A percentile compares a stretch with the other conserved stretches of the same genome.
Conservation (phyloP, 2,329 filamentous ascomycete species). For the Plenodomus tracheiphilus region DNA sequence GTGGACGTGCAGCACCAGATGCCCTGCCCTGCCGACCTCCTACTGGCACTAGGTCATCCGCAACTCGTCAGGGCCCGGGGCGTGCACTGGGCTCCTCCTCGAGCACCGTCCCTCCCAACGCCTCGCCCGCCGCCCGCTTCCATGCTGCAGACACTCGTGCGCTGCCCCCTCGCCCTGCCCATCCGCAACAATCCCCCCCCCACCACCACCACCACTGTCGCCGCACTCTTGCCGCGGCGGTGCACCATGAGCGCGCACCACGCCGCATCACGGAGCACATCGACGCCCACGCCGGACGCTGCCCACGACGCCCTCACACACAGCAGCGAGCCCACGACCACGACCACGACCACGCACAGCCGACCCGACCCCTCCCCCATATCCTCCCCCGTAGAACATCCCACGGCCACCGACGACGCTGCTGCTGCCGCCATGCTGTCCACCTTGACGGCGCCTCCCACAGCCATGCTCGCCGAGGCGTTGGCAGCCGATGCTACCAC, state of each 20-base stretch:
- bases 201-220: conserved; percentile 34
- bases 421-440: conserved; percentile 28
- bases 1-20: not conserved
- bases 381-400: conserved; percentile 49
- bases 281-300: conserved; percentile 35
- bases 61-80: conserved; percentile 18
- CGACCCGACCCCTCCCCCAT: conserved; percentile 42
- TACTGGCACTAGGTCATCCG: conserved; percentile 18
- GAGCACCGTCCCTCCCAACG: conserved; percentile 17
- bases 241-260: conserved; percentile 47
- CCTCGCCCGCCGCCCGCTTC: conserved; percentile 11
- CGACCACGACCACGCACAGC: conserved; percentile 27
- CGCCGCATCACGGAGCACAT: conserved; percentile 42
- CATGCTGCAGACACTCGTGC: conserved; percentile 16
- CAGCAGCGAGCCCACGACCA: conserved; percentile 13
- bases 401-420: no score
- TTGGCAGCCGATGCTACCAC: conserved; percentile 12
- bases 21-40: conserved; percentile 1
- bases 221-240: conserved; percentile 32
- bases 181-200: conserved; percentile 16
- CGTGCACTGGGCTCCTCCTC: no score
- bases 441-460: conserved; percentile 25
- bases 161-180: conserved; percentile 4
- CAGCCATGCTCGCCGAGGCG: conserved; percentile 18
- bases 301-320: no score